phyloP scores from a whole-genome alignment of 192 early-diverging fungal species.

The Backusella circina region DNA sequence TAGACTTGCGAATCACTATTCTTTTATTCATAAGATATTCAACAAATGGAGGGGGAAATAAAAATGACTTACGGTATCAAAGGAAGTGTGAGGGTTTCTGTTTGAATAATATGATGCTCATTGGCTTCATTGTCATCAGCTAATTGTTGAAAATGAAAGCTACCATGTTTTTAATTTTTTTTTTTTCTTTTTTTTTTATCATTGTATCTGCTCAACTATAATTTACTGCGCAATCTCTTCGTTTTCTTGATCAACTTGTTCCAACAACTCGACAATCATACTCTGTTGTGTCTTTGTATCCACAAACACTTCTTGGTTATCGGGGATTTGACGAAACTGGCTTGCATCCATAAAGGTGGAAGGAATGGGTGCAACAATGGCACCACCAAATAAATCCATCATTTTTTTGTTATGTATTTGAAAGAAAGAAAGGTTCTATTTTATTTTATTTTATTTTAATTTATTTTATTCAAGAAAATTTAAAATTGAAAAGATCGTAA shows the following conservation, averaged over 20 bases:
- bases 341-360: constrained; percentile 45
- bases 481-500: background rate
- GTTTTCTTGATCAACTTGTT: constrained; percentile 50
- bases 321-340: constrained; percentile 76
- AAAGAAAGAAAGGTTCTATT: background rate
- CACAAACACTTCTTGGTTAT: constrained; percentile 92
- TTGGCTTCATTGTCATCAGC: constrained; percentile 73
- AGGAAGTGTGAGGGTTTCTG: constrained; percentile 24
- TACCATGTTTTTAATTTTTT: constrained; percentile 16
- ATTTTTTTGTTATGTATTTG: background rate
- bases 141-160: constrained; percentile 78
- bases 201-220: no score
- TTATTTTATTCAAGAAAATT: background rate
- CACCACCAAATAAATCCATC: constrained; percentile 25
- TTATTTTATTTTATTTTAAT: background rate
- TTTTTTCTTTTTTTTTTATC: background rate
- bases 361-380: constrained; percentile 14
- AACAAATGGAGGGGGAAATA: background rate
- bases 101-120: constrained; percentile 12
- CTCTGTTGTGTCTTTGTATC: constrained; percentile 67
- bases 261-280: constrained; percentile 85
- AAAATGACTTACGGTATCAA: constrained; percentile 51
- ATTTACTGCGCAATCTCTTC: constrained; percentile 52
- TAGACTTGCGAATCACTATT: constrained; percentile 24
- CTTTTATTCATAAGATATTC: background rate